phyloP scores from a whole-genome alignment of 345 rosid species.

The Eucalyptus tenuipes region DNA sequence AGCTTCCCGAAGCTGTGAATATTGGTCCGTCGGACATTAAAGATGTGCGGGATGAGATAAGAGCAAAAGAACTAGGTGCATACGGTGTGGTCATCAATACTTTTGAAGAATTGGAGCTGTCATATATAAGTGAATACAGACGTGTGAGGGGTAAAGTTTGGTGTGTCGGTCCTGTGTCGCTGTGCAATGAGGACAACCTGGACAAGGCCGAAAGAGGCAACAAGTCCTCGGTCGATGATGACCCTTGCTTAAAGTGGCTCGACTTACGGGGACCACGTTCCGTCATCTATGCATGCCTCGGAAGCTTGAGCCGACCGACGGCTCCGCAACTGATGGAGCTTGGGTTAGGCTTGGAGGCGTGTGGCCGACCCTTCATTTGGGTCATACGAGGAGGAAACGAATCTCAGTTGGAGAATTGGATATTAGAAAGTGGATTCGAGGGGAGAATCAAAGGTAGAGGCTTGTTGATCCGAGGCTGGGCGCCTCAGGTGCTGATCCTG shows the following conservation, averaged over 20 bases:
- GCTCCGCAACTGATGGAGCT: conserved; percentile 20
- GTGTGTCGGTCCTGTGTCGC: conserved; percentile 32
- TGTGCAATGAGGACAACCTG: background rate
- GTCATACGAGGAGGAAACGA: background rate
- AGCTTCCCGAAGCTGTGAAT: background rate
- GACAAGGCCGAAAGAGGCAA: conserved; percentile 11
- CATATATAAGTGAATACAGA: background rate
- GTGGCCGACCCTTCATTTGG: conserved; percentile 23
- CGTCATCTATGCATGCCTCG: conserved; percentile 35
- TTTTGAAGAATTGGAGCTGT: conserved; percentile 16
- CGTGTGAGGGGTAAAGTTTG: conserved; percentile 7
- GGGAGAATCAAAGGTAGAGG: conserved; percentile 5
- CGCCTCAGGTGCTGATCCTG: conserved; percentile 9
- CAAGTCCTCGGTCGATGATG: conserved; percentile 4
- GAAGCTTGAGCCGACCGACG: conserved; percentile 16
- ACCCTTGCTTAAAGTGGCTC: conserved; percentile 25
- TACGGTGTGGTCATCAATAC: conserved; percentile 21
- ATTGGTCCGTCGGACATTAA: background rate
- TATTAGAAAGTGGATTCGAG: background rate
- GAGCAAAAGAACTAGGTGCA: conserved; percentile 19
- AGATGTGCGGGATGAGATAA: background rate
- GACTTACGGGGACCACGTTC: conserved; percentile 10
- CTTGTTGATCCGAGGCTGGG: conserved; percentile 11
- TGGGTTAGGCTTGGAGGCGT: conserved; percentile 31
- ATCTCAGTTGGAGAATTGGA: conserved; percentile 3